These are phyloP conservation scores for Periconia macrospinosa DNA, from an alignment of 2,329 filamentous ascomycete genomes.

Conservation along the genomic window DNA sequence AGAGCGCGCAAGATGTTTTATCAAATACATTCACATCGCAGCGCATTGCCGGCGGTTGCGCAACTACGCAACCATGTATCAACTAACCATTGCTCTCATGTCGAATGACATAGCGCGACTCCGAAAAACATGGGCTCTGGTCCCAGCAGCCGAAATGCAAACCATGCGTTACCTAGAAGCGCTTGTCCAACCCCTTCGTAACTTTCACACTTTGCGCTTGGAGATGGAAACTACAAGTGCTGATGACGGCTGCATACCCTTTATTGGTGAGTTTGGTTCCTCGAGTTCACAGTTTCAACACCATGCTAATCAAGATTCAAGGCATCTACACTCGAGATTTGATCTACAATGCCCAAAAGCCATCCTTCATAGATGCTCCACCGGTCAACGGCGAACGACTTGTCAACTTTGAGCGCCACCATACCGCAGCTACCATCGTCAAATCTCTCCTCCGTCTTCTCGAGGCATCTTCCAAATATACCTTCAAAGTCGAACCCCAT, in stretches of 20 bases:
- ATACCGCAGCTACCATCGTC: constrained; percentile 73
- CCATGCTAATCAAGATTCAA: constrained; percentile 33
- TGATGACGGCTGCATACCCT: constrained; percentile 77
- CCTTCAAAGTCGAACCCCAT: constrained; percentile 73
- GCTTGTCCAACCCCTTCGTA: constrained; percentile 74
- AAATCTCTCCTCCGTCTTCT: constrained; percentile 79
- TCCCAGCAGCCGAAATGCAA: constrained; percentile 66
- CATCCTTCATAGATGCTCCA: constrained; percentile 71
- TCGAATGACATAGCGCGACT: constrained; percentile 72
- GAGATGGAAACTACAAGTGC: constrained; percentile 74
- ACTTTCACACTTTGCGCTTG: constrained; percentile 74
- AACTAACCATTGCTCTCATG: constrained; percentile 75
- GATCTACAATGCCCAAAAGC: constrained; percentile 78
- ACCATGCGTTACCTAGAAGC: constrained; percentile 70
- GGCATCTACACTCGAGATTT: constrained; percentile 80
- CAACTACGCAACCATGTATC: constrained; percentile 83
- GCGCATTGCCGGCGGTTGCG: constrained; percentile 73
- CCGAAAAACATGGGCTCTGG: constrained; percentile 69
- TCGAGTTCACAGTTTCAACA: not conserved
- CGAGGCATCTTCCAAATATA: constrained; percentile 75
- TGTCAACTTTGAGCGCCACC: constrained; percentile 82
- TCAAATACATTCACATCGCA: constrained; percentile 82
- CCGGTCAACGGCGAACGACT: constrained; percentile 62
- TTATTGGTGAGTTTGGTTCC: constrained; percentile 70
- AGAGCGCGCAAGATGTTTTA: constrained; percentile 74